These are phyloP conservation scores for Retiboletus fuscus DNA, from an alignment of 1,284 basidiomycete genomes.

Conservation along the genomic window DNA sequence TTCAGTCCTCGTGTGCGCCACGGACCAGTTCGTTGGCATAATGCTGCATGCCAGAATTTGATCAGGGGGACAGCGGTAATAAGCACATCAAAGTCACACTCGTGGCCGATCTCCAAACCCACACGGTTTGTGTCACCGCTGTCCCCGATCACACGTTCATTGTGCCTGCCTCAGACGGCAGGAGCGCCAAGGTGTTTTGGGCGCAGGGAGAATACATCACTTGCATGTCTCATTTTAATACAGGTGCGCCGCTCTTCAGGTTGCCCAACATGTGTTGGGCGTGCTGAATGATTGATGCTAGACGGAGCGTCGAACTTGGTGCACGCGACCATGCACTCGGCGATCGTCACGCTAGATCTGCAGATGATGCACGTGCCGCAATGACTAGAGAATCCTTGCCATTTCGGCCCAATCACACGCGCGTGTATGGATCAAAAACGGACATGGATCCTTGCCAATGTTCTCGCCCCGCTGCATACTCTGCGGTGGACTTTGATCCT, in stretches of 20 bases:
- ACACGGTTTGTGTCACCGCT: slow-evolving; percentile 85
- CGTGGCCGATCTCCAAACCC: slow-evolving; percentile 88
- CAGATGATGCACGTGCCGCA: slow-evolving; percentile 85
- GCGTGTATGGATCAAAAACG: slow-evolving; percentile 85
- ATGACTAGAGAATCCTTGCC: slow-evolving; percentile 85
- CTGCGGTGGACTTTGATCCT: slow-evolving; percentile 44
- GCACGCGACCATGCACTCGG: slow-evolving; percentile 86
- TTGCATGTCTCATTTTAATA: slow-evolving; percentile 80
- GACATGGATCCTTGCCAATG: slow-evolving; percentile 89
- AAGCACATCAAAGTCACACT: slow-evolving; percentile 80
- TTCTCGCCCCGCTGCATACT: slow-evolving; percentile 50
- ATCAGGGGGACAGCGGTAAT: slow-evolving; percentile 55
- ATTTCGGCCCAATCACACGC: slow-evolving; percentile 88
- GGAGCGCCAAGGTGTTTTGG: slow-evolving; percentile 87
- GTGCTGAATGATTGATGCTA: slow-evolving; percentile 43
- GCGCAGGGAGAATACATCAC: slow-evolving; percentile 82
- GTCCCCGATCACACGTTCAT: slow-evolving; percentile 97
- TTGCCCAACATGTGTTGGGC: neutral
- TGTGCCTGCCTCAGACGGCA: slow-evolving; percentile 88
- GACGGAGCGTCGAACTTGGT: slow-evolving; percentile 81
- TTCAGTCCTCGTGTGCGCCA: slow-evolving; percentile 90
- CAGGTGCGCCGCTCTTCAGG: slow-evolving; percentile 60
- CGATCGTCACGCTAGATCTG: slow-evolving; percentile 85
- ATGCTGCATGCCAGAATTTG: slow-evolving; percentile 72
- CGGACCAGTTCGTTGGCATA: slow-evolving; percentile 80